Evolutionary conservation across 2,329 filamentous ascomycete species (phyloP), one percentile per base, ranked within the genome.

Genomic region (Thielaviopsis ethacetica): DNA sequence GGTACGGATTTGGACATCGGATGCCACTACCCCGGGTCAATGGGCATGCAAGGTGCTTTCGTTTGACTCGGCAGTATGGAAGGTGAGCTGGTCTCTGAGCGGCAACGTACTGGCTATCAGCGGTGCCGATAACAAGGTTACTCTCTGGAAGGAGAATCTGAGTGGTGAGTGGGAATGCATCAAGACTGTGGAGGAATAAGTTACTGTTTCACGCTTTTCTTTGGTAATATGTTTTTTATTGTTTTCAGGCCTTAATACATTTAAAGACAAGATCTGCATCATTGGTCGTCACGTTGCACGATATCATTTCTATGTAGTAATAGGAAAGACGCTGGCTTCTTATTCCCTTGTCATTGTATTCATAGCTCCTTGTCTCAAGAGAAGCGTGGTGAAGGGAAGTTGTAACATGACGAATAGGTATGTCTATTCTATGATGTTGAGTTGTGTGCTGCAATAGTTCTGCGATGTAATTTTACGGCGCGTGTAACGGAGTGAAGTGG

Each of bases 131-230:
- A 98, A 98, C 77, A 91, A 94, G 75, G 91, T 98, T 59, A 94
- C 86, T 58, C 73, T 98, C 71, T 98, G 91, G 91, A 98, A 97
- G 80, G 93, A 98, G 80, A 95, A 95, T 70, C 76, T 98, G 66
- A 87, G 86, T 70, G 93, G 93, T 59, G 88, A 95, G 69, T 98
- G 93, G 93, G 91, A 97, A 73, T 88, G 87, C 67, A 88, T 97
- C 64, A 96, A 95, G 81, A 90, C 88, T 61, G 91, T 98, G 69
- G 91, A 95, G 71, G 89, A 95, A 74, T 95, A 77, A 67, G 17
- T 22, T 38, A 22, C 5, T 41, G 5, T 57, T 34, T 38, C n/a
- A 10, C 22, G 15, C 9, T 56, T 26, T n/a, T 47, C 3, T 15
- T 56, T 22, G 41, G 10, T 47, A 10, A 7, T 17, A 5, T 10